Evolutionary conservation across 768 basidiomycete genomes (phyloP).

Genomic region (Amanita pseudoporphyria): DNA sequence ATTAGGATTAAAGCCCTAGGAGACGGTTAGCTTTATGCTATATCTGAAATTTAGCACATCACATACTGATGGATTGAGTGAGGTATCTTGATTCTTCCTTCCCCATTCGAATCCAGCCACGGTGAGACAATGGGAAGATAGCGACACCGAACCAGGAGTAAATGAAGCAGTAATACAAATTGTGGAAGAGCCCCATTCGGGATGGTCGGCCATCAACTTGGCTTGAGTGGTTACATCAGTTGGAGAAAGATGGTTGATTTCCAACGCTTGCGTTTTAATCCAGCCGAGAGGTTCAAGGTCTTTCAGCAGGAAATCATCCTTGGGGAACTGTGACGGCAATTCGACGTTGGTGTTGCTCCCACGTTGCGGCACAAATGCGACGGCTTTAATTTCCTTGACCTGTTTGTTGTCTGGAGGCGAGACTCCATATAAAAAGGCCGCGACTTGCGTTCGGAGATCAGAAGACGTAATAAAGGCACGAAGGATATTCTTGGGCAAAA

Average conservation of each 20-base stretch:
- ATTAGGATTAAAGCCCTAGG: constrained; percentile 89
- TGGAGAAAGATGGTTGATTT: constrained; percentile 87
- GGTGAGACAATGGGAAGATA: constrained; percentile 86
- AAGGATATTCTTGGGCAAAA: constrained; percentile 94
- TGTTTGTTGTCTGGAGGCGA: constrained; percentile 95
- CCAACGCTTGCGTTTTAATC: constrained; percentile 94
- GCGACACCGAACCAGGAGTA: constrained; percentile 94
- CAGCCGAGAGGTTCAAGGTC: constrained; percentile 93
- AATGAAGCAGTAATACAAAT: constrained; percentile 94
- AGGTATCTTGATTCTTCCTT: constrained; percentile 82
- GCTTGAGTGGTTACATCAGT: constrained; percentile 91
- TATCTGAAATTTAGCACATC: not conserved
- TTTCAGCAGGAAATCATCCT: constrained; percentile 90
- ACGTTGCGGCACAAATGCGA: constrained; percentile 97
- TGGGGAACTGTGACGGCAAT: constrained; percentile 80
- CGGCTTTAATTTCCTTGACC: constrained; percentile 97
- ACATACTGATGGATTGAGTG: constrained; percentile 64
- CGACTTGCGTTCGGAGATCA: constrained; percentile 94
- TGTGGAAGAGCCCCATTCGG: constrained; percentile 89
- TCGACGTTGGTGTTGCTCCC: constrained; percentile 94
- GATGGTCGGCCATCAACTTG: constrained; percentile 93
- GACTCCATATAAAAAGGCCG: constrained; percentile 86
- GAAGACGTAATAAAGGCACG: constrained; percentile 89
- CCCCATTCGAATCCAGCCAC: constrained; percentile 98
- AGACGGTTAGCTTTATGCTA: constrained; percentile 7